Base-by-base conservation (phyloP, 192 early-diverging fungal genomes). In the Lobosporangium transversale region DNA sequence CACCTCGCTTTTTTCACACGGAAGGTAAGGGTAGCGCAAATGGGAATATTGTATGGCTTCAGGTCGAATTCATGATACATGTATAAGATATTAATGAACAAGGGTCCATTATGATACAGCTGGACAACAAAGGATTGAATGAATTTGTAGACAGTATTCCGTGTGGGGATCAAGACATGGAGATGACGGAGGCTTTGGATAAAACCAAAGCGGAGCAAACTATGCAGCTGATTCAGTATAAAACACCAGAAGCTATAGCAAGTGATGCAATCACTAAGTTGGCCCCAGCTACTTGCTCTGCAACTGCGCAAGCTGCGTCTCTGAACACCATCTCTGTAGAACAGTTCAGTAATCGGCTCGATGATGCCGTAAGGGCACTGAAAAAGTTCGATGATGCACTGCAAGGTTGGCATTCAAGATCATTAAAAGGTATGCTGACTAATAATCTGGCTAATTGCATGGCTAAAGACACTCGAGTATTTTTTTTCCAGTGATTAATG, bases 1-100 rank as follows among this genome's bases (percentile, higher is more conserved):
- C 81, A 85, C n/a, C 63, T 80, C 40, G 58, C 75, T 0, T 79
- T 78, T 42, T 45, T 81, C 37, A 53, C 81, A 2, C 36, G 56
- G 36, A 87, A 87, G 80, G 85, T 83, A 84, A 40, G 29, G 24
- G 24, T 17, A 44, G 45, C 3, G 14, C 27, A 8, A 36, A 35
- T 26, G 4, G 3, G 50, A 12, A 37, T 23, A 43, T 43, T 37
- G 10, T 48, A 48, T 20, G 18, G 23, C 45, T 48, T 12, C 7
- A 23, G 9, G 21, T 30, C 24, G 23, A 24, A 29, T 26, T 6
- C 9, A 53, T 14, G 14, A 17, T n/a, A n/a, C n/a, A n/a, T n/a
- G n/a, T n/a, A n/a, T n/a, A n/a, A n/a, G n/a, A n/a, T n/a, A n/a
- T n/a, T n/a, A n/a, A n/a, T n/a, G n/a, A n/a, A n/a, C n/a, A n/a